A percentile compares a stretch with the other conserved stretches of the same genome.
phyloP scores from a whole-genome alignment of 805 yeast species.

The Diddensiella santjacobensis region DNA sequence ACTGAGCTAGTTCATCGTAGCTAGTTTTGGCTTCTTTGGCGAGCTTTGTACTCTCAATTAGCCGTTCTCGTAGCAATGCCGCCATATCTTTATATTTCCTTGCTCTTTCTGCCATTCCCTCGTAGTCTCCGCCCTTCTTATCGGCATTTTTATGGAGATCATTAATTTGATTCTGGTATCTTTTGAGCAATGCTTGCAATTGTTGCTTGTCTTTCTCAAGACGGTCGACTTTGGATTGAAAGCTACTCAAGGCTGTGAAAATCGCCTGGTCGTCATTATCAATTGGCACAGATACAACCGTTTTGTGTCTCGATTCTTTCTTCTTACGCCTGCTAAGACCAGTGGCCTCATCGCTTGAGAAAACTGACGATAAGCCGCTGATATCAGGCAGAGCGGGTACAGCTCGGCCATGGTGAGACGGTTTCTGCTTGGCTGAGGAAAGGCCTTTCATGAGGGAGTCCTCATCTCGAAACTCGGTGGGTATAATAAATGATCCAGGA shows the following conservation, averaged over 20 bases:
- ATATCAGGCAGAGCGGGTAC: constrained; percentile 15
- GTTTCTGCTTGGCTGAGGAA: constrained; percentile 4
- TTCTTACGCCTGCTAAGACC: constrained; percentile 5
- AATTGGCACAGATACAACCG: constrained; percentile 23
- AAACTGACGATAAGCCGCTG: constrained; percentile 20
- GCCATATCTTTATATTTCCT: constrained; percentile 13
- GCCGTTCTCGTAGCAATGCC: constrained; percentile 7
- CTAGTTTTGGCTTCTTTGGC: constrained; percentile 1
- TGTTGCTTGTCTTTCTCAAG: constrained; percentile 25
- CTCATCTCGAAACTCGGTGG: constrained; percentile 20
- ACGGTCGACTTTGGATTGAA: constrained; percentile 18
- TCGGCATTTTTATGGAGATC: constrained; percentile 6
- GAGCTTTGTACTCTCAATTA: neutral
- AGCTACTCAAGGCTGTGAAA: constrained; percentile 18
- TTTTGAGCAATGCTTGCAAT: constrained; percentile 10
- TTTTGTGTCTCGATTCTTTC: constrained; percentile 15
- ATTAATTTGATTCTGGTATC: constrained; percentile 10
- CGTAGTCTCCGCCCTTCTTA: constrained; percentile 6
- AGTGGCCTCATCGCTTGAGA: constrained; percentile 15
- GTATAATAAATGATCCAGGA: constrained; percentile 11
- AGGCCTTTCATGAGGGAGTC: constrained; percentile 12
- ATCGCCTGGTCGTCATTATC: constrained; percentile 22
- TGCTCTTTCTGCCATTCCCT: constrained; percentile 9
- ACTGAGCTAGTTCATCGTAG: neutral
- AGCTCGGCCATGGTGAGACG: neutral